phyloP scores from a whole-genome alignment of 208 protist species.

The Acanthamoeba polyphaga region DNA sequence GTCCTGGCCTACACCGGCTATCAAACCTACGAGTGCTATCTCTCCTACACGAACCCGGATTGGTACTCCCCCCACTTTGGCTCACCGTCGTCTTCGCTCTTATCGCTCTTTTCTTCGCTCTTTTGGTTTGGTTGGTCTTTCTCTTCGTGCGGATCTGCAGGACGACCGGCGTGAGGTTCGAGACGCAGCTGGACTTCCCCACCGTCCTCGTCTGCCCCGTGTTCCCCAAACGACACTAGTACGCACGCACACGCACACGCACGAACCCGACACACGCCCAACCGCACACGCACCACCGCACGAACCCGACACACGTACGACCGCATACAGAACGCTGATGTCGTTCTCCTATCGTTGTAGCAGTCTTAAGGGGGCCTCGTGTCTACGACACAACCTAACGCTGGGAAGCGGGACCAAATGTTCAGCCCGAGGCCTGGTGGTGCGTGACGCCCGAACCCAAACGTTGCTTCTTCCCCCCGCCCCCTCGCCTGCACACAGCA shows the following conservation, averaged over 20 bases:
- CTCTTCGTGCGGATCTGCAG: not conserved
- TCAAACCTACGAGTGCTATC: not conserved
- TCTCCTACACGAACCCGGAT: conserved; percentile 8
- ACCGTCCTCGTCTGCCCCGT: not conserved
- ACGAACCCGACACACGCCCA: not conserved
- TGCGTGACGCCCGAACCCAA: not conserved
- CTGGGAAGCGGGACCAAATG: not conserved
- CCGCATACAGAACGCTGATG: not conserved
- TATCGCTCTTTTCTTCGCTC: not conserved
- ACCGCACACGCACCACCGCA: not conserved
- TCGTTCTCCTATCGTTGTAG: not conserved
- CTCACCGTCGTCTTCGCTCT: not conserved
- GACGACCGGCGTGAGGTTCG: not conserved
- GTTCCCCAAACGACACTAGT: not conserved
- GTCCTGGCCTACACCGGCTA: not conserved
- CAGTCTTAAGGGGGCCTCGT: not conserved
- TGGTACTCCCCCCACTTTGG: not conserved
- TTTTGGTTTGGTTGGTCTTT: too few species aligned
- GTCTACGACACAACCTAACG: not conserved
- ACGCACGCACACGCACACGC: not conserved
- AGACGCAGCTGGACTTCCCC: not conserved
- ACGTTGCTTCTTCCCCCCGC: not conserved
- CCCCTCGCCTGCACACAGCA: not conserved
- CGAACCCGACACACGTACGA: too few species aligned
- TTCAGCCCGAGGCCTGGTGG: not conserved